phyloP scores from a whole-genome alignment of 768 basidiomycete genomes.

The Collybiopsis confluens region DNA sequence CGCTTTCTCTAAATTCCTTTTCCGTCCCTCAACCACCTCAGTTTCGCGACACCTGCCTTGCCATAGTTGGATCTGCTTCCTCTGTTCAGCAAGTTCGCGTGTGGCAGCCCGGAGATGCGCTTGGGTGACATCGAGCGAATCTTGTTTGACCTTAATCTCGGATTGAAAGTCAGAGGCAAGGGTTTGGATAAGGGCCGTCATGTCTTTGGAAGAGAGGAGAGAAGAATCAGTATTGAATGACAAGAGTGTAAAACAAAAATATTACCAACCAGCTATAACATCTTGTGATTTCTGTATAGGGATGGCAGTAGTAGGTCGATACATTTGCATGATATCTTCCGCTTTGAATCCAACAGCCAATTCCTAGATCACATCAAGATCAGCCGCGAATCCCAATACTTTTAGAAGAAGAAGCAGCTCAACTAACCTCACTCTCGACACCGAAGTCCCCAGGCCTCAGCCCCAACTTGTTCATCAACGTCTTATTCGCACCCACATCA shows the following conservation, averaged over 20 bases:
- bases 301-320: slow-evolving; percentile 32
- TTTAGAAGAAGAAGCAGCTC: not conserved
- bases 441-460: slow-evolving; percentile 93
- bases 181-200: slow-evolving; percentile 79
- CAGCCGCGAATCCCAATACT: not conserved
- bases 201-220: slow-evolving; percentile 45
- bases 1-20: slow-evolving; percentile 81
- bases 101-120: slow-evolving; percentile 86
- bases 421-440: slow-evolving; percentile 79
- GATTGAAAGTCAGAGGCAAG: slow-evolving; percentile 74
- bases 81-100: slow-evolving; percentile 84
- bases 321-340: slow-evolving; percentile 74
- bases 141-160: slow-evolving; percentile 86
- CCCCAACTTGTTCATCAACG: slow-evolving; percentile 88
- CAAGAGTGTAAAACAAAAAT: not conserved
- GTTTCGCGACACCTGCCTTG: slow-evolving; percentile 71
- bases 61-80: slow-evolving; percentile 78
- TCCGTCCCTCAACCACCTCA: slow-evolving; percentile 76
- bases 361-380: slow-evolving; percentile 39
- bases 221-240: not conserved
- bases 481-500: slow-evolving; percentile 90
- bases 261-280: slow-evolving; percentile 72
- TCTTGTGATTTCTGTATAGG: too few relatives aligned
- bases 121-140: slow-evolving; percentile 82
- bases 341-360: slow-evolving; percentile 63